These are phyloP conservation scores for Gonapodya prolifera DNA, from an alignment of 192 early-diverging fungal genomes.

Conservation along the genomic window DNA sequence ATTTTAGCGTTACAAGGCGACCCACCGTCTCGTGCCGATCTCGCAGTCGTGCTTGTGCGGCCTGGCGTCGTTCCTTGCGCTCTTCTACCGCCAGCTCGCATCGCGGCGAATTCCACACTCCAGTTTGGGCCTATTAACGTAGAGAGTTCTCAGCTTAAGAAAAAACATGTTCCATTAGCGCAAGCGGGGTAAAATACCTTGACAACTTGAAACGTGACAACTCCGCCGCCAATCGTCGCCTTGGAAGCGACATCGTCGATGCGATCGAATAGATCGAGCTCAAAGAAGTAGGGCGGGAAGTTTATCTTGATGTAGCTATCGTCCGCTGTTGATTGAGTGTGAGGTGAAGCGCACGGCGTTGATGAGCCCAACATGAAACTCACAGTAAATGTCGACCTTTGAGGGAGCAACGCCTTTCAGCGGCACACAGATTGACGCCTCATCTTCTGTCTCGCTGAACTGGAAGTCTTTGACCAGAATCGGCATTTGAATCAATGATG, in stretches of 20 bases:
- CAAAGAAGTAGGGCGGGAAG: constrained; percentile 36
- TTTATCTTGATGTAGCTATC: constrained; percentile 38
- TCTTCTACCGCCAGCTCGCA: neutral
- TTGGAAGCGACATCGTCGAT: constrained; percentile 23
- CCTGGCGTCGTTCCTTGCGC: constrained; percentile 11
- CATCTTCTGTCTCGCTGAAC: neutral
- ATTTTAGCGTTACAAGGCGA: neutral
- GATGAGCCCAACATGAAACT: neutral
- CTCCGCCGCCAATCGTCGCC: constrained; percentile 22
- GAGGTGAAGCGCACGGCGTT: neutral
- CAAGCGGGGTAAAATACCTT: constrained; percentile 15
- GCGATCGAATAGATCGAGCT: constrained; percentile 24
- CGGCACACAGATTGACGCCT: neutral
- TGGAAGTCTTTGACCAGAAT: neutral
- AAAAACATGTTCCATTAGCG: neutral
- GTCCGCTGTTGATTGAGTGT: constrained; percentile 15
- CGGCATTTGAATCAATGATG: no score
- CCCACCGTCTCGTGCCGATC: constrained; percentile 18
- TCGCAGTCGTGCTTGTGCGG: constrained; percentile 14
- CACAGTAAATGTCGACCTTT: neutral
- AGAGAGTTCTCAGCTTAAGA: no score
- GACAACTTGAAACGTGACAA: constrained; percentile 22
- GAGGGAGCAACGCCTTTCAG: neutral
- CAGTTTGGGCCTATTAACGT: neutral
- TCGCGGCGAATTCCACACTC: neutral